Evolutionary conservation across 2,329 filamentous ascomycete species (phyloP).

Genomic region (Parastagonospora nodorum): DNA sequence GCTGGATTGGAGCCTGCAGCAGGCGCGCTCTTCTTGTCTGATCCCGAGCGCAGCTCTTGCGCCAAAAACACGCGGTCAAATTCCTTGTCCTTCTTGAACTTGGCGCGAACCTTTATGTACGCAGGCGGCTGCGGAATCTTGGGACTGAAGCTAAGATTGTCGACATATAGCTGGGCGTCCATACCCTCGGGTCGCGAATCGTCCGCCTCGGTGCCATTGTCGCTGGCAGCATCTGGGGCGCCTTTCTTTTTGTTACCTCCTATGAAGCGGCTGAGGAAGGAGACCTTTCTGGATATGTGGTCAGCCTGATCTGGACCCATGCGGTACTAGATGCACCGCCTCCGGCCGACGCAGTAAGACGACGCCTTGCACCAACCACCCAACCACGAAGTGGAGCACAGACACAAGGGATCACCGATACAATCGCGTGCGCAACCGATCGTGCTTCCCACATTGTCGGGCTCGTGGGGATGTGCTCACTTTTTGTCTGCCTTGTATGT

Average conservation of each 20-base stretch:
- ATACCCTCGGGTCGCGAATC: conserved; percentile 75
- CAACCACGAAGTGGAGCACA: conserved; percentile 6
- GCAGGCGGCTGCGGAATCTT: conserved; percentile 85
- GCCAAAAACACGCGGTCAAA: conserved; percentile 90
- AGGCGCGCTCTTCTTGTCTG: conserved; percentile 35
- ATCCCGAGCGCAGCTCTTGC: conserved; percentile 78
- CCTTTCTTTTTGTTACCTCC: conserved; percentile 74
- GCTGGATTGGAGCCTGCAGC: conserved; percentile 31
- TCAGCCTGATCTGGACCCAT: conserved; percentile 19
- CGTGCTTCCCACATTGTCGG: too few relatives aligned
- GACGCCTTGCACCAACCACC: conserved; percentile 9
- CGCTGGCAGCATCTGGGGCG: conserved; percentile 54
- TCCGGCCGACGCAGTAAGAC: conserved; percentile 38
- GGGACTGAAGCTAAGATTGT: conserved; percentile 76
- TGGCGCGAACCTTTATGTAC: conserved; percentile 83
- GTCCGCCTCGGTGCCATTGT: conserved; percentile 73
- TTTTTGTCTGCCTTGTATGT: conserved; percentile 42
- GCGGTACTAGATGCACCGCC: conserved; percentile 16
- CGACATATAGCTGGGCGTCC: conserved; percentile 81
- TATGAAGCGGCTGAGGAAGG: conserved; percentile 88
- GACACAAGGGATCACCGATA: conserved; percentile 3
- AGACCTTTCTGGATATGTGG: conserved; percentile 70
- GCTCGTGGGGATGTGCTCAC: conserved; percentile 29
- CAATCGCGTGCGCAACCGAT: neutral
- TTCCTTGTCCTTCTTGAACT: conserved; percentile 79